Evolutionary conservation across 495 filamentous ascomycete genomes (phyloP).

Genomic region (Oidiodendron maius): DNA sequence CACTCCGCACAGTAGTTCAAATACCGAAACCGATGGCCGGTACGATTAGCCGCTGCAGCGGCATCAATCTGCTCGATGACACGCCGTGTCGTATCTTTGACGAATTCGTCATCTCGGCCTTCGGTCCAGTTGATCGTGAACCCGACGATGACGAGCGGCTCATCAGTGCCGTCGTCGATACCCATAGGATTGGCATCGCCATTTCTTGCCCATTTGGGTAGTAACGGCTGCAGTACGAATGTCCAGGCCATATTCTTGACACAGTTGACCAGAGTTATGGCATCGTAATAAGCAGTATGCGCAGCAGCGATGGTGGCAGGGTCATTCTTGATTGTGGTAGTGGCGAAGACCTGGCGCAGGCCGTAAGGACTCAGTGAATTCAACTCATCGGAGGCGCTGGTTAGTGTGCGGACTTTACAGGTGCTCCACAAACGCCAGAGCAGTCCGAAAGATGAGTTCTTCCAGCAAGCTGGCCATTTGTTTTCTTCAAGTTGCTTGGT

Average conservation of each 20-base stretch:
- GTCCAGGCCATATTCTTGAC: constrained; percentile 5
- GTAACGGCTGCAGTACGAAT: constrained; percentile 2
- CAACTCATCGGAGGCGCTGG: constrained; percentile 3
- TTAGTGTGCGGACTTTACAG: neutral
- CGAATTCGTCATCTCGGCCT: constrained; percentile 23
- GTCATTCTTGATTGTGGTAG: constrained; percentile 9
- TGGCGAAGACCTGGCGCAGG: constrained; percentile 2
- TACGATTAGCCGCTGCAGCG: constrained; percentile 20
- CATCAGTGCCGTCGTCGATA: constrained; percentile 1
- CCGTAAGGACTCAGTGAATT: constrained; percentile 1
- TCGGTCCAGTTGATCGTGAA: constrained; percentile 29
- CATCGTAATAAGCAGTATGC: neutral
- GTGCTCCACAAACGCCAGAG: constrained; percentile 7
- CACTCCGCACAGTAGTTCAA: constrained; percentile 34
- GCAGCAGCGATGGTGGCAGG: constrained; percentile 1
- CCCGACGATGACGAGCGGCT: constrained; percentile 26
- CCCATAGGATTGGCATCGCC: constrained; percentile 5
- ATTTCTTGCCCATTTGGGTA: constrained; percentile 4
- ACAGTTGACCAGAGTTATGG: neutral
- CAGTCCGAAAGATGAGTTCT: neutral
- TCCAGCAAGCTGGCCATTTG: constrained; percentile 4
- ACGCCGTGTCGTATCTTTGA: constrained; percentile 21
- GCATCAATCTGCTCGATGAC: constrained; percentile 26
- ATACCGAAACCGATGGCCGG: constrained; percentile 25
- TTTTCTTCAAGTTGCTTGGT: neutral